Conservation (phyloP, 805 yeast species). For the Metschnikowia borealis region DNA sequence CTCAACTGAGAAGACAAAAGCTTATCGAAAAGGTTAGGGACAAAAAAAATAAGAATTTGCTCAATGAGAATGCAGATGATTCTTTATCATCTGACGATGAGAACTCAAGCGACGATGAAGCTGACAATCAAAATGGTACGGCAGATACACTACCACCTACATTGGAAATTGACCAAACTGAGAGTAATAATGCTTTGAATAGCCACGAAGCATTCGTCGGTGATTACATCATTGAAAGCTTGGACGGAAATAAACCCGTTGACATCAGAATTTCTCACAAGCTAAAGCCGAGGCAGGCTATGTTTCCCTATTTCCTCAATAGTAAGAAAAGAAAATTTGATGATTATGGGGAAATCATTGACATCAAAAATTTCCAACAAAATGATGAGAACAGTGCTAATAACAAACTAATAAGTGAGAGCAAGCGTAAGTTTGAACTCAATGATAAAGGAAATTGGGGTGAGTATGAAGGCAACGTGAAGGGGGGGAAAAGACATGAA, state of each 20-base stretch:
- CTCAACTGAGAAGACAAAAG: slow-evolving; percentile 42
- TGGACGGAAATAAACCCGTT: slow-evolving; percentile 44
- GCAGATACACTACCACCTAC: not conserved
- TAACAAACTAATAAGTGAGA: slow-evolving; percentile 32
- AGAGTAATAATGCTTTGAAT: slow-evolving; percentile 27
- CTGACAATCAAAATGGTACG: slow-evolving; percentile 1
- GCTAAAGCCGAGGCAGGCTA: slow-evolving; percentile 49
- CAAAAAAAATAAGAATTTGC: slow-evolving; percentile 35
- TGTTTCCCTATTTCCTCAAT: slow-evolving; percentile 69
- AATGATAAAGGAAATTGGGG: slow-evolving; percentile 29
- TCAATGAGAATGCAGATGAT: slow-evolving; percentile 28
- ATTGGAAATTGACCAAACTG: not conserved
- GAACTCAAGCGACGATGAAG: slow-evolving; percentile 31
- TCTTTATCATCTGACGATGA: slow-evolving; percentile 24
- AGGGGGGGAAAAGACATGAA: slow-evolving; percentile 13
- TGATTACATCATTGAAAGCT: slow-evolving; percentile 34
- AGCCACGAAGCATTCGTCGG: slow-evolving; percentile 39
- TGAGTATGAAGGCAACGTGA: slow-evolving; percentile 14
- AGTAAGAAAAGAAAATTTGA: slow-evolving; percentile 57
- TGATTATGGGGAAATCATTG: slow-evolving; percentile 82
- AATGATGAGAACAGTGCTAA: slow-evolving; percentile 45
- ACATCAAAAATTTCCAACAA: slow-evolving; percentile 57
- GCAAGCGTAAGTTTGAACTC: slow-evolving; percentile 35
- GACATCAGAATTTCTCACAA: slow-evolving; percentile 48
- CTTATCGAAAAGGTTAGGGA: slow-evolving; percentile 40